These are phyloP conservation scores for Phallus indusiatus DNA, from an alignment of 768 basidiomycete species.

Conservation along the genomic window DNA sequence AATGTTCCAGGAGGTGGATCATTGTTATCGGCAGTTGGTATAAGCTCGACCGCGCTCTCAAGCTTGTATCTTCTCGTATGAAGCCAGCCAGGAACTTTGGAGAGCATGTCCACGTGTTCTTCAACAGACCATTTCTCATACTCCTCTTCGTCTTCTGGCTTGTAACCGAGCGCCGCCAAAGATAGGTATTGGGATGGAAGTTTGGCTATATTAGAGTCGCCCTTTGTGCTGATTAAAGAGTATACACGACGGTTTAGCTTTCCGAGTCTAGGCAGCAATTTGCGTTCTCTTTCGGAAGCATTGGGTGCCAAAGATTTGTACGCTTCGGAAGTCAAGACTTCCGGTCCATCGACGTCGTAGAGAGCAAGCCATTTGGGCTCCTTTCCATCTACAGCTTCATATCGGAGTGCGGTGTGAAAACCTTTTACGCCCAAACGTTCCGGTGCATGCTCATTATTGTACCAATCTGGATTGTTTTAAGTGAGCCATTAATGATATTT, in stretches of 20 bases:
- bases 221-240: slow-evolving; percentile 11
- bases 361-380: slow-evolving; percentile 26
- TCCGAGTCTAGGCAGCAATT: slow-evolving; percentile 22
- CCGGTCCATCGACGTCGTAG: slow-evolving; percentile 27
- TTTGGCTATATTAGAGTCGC: slow-evolving; percentile 1
- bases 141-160: slow-evolving; percentile 19
- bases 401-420: slow-evolving; percentile 27
- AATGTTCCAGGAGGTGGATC: slow-evolving; percentile 23
- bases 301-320: slow-evolving; percentile 24
- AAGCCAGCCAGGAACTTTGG: slow-evolving; percentile 34
- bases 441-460: slow-evolving; percentile 45
- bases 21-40: slow-evolving; percentile 15
- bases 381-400: slow-evolving; percentile 24
- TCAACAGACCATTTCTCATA: slow-evolving; percentile 24
- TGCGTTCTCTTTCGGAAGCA: slow-evolving; percentile 29
- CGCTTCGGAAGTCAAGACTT: slow-evolving; percentile 22
- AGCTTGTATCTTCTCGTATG: slow-evolving; percentile 32
- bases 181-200: slow-evolving; percentile 17
- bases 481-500: background rate
- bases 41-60: slow-evolving; percentile 16
- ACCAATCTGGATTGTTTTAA: slow-evolving; percentile 34
- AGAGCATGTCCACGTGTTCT: slow-evolving; percentile 27
- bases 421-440: slow-evolving; percentile 27
- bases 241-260: slow-evolving; percentile 29
- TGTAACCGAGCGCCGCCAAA: slow-evolving; percentile 18